Evolutionary conservation across 345 rosid genomes (phyloP).

Genomic region (Eucalyptus grandis): DNA sequence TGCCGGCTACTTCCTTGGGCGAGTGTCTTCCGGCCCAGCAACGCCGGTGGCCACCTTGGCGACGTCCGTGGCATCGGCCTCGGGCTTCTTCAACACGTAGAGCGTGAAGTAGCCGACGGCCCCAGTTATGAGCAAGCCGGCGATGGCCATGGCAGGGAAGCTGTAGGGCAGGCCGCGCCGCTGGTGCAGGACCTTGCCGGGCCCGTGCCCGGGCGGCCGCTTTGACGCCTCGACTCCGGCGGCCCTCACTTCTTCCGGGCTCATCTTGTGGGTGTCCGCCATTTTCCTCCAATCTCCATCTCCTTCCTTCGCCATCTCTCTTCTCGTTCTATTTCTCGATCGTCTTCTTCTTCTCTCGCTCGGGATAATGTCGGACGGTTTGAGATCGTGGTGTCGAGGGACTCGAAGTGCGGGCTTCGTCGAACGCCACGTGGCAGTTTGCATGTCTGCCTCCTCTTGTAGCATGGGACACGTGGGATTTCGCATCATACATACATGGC

Average conservation of each 20-base stretch:
- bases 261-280: conserved; percentile 69
- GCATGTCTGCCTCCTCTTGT: neutral
- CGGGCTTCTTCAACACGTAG: conserved; percentile 45
- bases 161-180: conserved; percentile 42
- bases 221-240: conserved; percentile 43
- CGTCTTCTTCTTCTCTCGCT: neutral
- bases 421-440: neutral
- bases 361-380: neutral
- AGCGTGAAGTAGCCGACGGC: conserved; percentile 31
- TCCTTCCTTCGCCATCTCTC: conserved; percentile 8
- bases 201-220: conserved; percentile 54
- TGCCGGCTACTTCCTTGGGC: conserved; percentile 29
- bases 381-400: accelerated
- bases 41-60: conserved; percentile 30
- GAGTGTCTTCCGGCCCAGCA: conserved; percentile 42
- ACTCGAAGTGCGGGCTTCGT: neutral
- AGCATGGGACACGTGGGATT: neutral
- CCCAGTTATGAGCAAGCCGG: conserved; percentile 41
- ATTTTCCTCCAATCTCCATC: conserved; percentile 37
- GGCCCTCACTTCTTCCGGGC: conserved; percentile 32
- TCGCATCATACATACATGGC: neutral
- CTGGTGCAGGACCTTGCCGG: conserved; percentile 56
- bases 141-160: conserved; percentile 31
- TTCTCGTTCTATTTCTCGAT: neutral
- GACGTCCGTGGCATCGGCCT: conserved; percentile 39